A percentile compares a stretch with the other conserved stretches of the same genome.
Conservation (phyloP, 148 eudicot genomes). For the Simmondsia chinensis region DNA sequence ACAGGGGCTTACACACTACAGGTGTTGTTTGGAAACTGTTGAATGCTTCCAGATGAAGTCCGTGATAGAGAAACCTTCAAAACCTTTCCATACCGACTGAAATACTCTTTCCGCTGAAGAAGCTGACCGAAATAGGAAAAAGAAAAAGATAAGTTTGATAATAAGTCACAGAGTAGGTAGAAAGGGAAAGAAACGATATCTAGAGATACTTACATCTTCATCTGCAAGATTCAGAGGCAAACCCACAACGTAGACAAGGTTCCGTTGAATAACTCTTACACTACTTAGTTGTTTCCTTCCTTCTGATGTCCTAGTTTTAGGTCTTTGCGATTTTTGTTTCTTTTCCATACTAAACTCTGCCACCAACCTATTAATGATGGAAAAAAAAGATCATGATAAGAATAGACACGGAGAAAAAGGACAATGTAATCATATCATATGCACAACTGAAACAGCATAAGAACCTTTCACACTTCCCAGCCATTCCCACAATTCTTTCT, state of each 20-base stretch:
- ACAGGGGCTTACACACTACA: constrained; percentile 87
- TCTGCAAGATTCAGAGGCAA: constrained; percentile 84
- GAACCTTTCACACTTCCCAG: constrained; percentile 75
- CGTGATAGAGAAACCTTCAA: constrained; percentile 93
- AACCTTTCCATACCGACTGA: constrained; percentile 89
- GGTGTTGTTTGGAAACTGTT: constrained; percentile 83
- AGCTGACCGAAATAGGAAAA: constrained; percentile 39
- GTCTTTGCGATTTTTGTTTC: constrained; percentile 59
- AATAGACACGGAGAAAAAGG: too few relatives aligned
- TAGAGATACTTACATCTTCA: constrained; percentile 58
- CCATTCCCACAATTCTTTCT: constrained; percentile 78
- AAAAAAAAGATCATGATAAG: background rate
- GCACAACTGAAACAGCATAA: too few relatives aligned
- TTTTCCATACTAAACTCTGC: constrained; percentile 71
- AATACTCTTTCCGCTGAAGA: constrained; percentile 72
- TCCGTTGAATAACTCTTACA: constrained; percentile 87
- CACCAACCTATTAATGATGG: constrained; percentile 57
- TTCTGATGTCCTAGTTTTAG: constrained; percentile 58
- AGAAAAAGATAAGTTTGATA: background rate
- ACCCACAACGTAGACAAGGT: constrained; percentile 91
- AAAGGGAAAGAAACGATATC: constrained; percentile 1
- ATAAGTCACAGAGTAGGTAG: constrained; percentile 2
- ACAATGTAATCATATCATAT: too few relatives aligned
- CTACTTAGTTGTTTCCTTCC: constrained; percentile 83
- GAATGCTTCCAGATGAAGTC: constrained; percentile 87